A percentile compares a stretch with the other conserved stretches of the same genome.
Evolutionary conservation across 164 flowering plant species (phyloP).

Genomic region (Akebia trifoliata): DNA sequence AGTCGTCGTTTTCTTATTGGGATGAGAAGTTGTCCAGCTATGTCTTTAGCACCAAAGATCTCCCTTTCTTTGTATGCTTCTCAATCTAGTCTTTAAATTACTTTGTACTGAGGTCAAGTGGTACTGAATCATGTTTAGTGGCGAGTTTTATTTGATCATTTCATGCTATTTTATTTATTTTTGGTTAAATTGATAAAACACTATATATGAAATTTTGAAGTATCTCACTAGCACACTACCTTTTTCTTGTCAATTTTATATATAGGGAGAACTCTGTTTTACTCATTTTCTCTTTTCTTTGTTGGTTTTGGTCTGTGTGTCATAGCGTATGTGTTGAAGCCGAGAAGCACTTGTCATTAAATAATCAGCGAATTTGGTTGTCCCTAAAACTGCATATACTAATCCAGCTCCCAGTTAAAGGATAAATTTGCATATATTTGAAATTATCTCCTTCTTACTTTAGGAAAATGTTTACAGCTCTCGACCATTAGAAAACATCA

Average conservation of each 20-base stretch:
- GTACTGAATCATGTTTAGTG: background rate
- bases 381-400: too few species aligned
- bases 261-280: background rate
- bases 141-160: background rate
- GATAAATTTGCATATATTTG: too few species aligned
- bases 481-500: too few species aligned
- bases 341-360: too few species aligned
- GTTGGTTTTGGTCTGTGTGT: background rate
- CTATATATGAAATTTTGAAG: background rate
- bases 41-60: slow-evolving; percentile 68
- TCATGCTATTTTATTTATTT: background rate
- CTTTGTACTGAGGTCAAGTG: background rate
- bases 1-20: slow-evolving; percentile 78
- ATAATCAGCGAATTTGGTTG: too few species aligned
- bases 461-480: too few species aligned
- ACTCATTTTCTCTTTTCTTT: background rate
- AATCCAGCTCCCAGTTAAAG: too few species aligned
- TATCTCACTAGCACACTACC: background rate
- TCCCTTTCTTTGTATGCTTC: slow-evolving; percentile 89
- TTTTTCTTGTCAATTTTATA: background rate
- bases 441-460: too few species aligned
- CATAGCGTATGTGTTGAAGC: too few species aligned
- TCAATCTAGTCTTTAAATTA: background rate
- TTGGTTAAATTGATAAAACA: background rate
- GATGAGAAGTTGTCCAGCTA: slow-evolving; percentile 58